Base-by-base conservation (phyloP, 164 flowering plant genomes). In the Aristolochia californica region DNA sequence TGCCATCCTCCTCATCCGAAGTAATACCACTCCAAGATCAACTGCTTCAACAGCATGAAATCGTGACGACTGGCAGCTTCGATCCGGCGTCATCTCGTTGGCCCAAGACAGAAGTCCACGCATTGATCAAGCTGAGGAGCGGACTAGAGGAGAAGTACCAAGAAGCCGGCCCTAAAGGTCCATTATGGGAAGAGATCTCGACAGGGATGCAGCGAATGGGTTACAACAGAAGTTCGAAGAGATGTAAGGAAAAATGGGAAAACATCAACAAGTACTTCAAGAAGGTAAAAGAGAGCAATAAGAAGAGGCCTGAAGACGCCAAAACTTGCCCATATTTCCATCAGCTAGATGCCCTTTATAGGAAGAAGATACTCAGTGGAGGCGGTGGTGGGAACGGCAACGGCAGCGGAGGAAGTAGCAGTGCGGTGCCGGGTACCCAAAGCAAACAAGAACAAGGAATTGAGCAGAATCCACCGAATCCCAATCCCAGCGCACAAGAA, bases 181-280 rank as follows among this genome's bases (percentile, higher is more conserved):
- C 79, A 25, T 72, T 81, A 0, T 83, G 90, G 90, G 90, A 83
- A 61, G 90, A 83, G 65, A 75, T 83, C 51, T 79, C 86, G 0
- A 56, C 70, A 0, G 78, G 76, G 14, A 81, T 83, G 89, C 57
- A 28, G 24, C 56, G 66, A 51, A 61, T 77, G 71, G 86, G 89
- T 1, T 81, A 83, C 66, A 75, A 69, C 45, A 72, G 89, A 52
- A 81, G 75, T 52, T 59, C 86, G 26, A 81, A 81, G 66, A 72
- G 86, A 65, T 83, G 86, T 76, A 83, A 83, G 54, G 89, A 83
- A 62, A 83, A 83, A 70, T 83, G 89, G 89, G 89, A 83, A 70
- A 83, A 81, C 57, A 83, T 83, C 58, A 81, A 83, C 68, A 83
- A 81, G 75, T 83, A 81, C 72, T 81, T 73, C 72, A 81, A 79